Evolutionary conservation across 176 grass and related monocot genomes (phyloP).

Genomic region (Melocanna baccifera): DNA sequence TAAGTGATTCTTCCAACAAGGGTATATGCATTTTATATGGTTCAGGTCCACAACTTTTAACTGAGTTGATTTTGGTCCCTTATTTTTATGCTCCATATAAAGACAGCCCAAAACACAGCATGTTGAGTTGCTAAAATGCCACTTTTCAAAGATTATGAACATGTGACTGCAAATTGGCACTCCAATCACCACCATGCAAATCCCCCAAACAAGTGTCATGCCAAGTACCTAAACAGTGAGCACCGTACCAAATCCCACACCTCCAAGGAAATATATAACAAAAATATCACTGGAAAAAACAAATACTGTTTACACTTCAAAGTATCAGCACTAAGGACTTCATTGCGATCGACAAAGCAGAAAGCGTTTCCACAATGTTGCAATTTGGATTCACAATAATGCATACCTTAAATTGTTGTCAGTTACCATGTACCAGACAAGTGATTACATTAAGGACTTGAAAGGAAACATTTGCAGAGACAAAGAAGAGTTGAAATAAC

Average conservation of each 20-base stretch:
- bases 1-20: neutral
- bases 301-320: neutral
- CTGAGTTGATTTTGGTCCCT: neutral
- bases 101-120: neutral
- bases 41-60: neutral
- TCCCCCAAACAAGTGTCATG: neutral
- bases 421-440: neutral
- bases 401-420: neutral
- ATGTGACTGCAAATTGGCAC: neutral
- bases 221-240: neutral
- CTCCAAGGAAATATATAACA: neutral
- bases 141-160: neutral
- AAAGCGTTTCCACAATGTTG: neutral
- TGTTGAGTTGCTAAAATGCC: neutral
- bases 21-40: neutral
- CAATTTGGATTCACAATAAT: neutral
- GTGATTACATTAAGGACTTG: neutral
- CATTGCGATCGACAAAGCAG: neutral
- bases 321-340: neutral
- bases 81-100: neutral
- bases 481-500: neutral
- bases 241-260: neutral
- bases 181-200: neutral
- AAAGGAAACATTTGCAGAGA: neutral
- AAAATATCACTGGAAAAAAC: neutral